Percentiles rank a stretch among this genome's conserved stretches.
These are phyloP conservation scores for Aspergillus eucalypticola DNA, from an alignment of 2,329 filamentous ascomycete genomes.

Conservation along the genomic window DNA sequence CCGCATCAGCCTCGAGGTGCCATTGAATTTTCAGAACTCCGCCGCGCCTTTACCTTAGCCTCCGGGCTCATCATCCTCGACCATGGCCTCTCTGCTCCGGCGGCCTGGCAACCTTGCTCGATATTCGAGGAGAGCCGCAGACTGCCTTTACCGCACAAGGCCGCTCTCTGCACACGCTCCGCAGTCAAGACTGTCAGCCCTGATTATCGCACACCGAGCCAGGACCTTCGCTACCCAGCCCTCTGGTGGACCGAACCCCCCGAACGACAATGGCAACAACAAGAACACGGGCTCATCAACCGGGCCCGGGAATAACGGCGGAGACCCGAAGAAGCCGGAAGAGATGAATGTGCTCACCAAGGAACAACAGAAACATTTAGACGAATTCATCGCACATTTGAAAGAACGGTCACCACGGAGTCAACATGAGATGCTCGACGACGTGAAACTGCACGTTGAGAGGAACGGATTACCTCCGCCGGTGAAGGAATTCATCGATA, in stretches of 20 bases:
- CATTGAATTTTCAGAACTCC: constrained; percentile 25
- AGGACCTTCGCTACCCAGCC: constrained; percentile 49
- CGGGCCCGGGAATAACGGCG: constrained; percentile 46
- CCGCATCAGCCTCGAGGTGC: constrained; percentile 24
- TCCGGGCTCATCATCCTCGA: constrained; percentile 41
- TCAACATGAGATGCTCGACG: constrained; percentile 62
- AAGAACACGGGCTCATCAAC: constrained; percentile 32
- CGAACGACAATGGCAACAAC: constrained; percentile 35
- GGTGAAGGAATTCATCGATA: constrained; percentile 63
- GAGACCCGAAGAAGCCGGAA: constrained; percentile 38
- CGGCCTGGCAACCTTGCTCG: constrained; percentile 67
- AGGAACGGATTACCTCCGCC: constrained; percentile 70
- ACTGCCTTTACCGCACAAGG: constrained; percentile 54
- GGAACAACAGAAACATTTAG: constrained; percentile 60
- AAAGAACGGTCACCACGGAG: constrained; percentile 61
- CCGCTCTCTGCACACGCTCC: constrained; percentile 43
- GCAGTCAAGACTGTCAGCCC: constrained; percentile 41
- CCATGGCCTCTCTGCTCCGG: constrained; percentile 68
- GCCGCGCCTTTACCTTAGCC: constrained; percentile 18
- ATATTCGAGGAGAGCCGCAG: constrained; percentile 59
- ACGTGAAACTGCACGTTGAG: constrained; percentile 64
- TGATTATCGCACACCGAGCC: constrained; percentile 34
- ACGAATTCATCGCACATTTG: constrained; percentile 58
- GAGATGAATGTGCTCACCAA: constrained; percentile 50
- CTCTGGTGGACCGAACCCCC: constrained; percentile 47